A percentile compares a stretch with the other conserved stretches of the same genome.
These are phyloP conservation scores for Verticillium zaregamsianum DNA, from an alignment of 2,329 filamentous ascomycete species.

Conservation along the genomic window DNA sequence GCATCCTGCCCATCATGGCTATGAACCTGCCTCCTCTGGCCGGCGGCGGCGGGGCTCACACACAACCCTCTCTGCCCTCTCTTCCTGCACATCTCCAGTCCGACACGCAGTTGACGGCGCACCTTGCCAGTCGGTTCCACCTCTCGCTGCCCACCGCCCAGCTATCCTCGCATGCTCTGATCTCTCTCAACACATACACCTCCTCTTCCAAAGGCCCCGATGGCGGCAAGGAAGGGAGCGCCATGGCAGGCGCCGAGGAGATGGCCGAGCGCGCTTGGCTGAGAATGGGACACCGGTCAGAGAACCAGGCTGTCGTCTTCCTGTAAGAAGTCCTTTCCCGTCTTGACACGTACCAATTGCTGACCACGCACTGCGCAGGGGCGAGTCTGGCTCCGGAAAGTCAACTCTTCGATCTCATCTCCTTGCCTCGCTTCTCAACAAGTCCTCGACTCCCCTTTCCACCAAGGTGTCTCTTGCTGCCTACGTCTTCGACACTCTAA, in stretches of 20 bases:
- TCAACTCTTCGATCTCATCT: conserved; percentile 90
- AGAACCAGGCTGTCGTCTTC: conserved; percentile 91
- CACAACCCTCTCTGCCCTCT: conserved; percentile 81
- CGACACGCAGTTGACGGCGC: conserved; percentile 74
- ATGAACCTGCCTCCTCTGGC: conserved; percentile 50
- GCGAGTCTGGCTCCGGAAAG: conserved; percentile 94
- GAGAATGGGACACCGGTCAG: conserved; percentile 78
- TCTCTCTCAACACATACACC: conserved; percentile 92
- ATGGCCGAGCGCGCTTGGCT: conserved; percentile 83
- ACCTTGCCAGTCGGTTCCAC: conserved; percentile 87
- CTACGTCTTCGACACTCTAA: conserved; percentile 93
- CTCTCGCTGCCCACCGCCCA: conserved; percentile 82
- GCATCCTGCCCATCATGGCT: conserved; percentile 48
- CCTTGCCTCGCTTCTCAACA: conserved; percentile 78
- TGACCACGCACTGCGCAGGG: conserved; percentile 48
- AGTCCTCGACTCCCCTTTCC: conserved; percentile 88
- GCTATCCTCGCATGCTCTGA: conserved; percentile 85
- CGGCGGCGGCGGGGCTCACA: conserved; percentile 57
- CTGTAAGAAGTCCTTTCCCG: conserved; percentile 57
- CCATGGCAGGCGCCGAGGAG: conserved; percentile 88
- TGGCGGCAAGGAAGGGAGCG: conserved; percentile 87
- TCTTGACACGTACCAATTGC: not conserved
- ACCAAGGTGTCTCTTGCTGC: conserved; percentile 89
- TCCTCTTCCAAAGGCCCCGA: conserved; percentile 83
- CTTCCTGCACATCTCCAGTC: conserved; percentile 79